Percentiles rank a stretch among this genome's conserved stretches.
Evolutionary conservation across 331 rosid genomes (phyloP).

Genomic region (Erythrophleum ivorense): DNA sequence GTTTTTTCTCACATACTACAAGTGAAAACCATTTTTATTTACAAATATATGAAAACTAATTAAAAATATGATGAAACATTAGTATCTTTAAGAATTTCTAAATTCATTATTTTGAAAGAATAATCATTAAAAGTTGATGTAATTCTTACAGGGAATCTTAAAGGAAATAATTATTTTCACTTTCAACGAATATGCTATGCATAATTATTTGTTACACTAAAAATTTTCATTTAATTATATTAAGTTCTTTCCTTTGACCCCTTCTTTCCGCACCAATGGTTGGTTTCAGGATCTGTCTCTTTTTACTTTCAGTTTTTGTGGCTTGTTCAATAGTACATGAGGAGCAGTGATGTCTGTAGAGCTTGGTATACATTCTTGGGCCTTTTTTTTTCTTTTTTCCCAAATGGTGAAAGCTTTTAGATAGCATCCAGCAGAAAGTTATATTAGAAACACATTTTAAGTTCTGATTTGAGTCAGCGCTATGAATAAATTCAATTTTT

Average conservation of each 20-base stretch:
- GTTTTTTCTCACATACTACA: too few species aligned
- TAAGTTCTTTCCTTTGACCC: neutral
- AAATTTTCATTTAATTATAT: too few species aligned
- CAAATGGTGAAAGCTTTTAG: neutral
- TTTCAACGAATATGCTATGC: too few species aligned
- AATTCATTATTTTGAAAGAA: neutral
- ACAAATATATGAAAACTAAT: too few species aligned
- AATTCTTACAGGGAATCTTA: too few species aligned
- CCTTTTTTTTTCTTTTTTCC: neutral
- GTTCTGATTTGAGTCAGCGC: slow-evolving; percentile 16
- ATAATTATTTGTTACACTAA: too few species aligned
- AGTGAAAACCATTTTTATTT: too few species aligned
- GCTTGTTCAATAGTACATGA: neutral
- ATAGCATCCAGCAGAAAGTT: neutral
- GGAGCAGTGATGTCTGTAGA: neutral
- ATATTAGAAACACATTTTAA: neutral
- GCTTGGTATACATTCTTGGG: slow-evolving; percentile 2
- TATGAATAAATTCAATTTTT: neutral
- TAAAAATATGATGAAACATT: too few species aligned
- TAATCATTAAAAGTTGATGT: too few species aligned
- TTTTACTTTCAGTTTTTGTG: slow-evolving; percentile 13
- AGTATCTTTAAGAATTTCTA: neutral
- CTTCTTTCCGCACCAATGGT: neutral
- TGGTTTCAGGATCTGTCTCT: neutral
- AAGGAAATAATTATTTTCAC: too few species aligned